A percentile compares a stretch with the other conserved stretches of the same genome.
Evolutionary conservation across 2,329 filamentous ascomycete species (phyloP).

Genomic region (Lecanicillium sp.): DNA sequence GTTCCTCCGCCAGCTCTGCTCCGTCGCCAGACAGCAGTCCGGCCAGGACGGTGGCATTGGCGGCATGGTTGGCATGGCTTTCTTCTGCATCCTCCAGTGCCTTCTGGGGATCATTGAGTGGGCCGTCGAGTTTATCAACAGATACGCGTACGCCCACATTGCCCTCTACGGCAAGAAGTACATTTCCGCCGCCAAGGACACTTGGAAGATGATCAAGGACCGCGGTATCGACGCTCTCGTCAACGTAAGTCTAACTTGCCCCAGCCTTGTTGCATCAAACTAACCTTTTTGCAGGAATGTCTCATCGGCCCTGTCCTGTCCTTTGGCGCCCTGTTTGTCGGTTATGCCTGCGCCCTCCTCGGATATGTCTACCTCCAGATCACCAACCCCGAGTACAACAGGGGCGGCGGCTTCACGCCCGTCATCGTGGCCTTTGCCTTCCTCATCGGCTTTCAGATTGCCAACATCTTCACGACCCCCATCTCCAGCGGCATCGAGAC

Average conservation of each 20-base stretch:
- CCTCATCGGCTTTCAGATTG: slow-evolving; percentile 83
- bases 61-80: slow-evolving; percentile 57
- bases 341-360: slow-evolving; percentile 72
- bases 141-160: slow-evolving; percentile 89
- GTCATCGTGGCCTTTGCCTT: slow-evolving; percentile 82
- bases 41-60: slow-evolving; percentile 65
- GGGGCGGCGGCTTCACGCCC: slow-evolving; percentile 59
- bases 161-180: slow-evolving; percentile 89
- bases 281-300: slow-evolving; percentile 51
- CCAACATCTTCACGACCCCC: slow-evolving; percentile 83
- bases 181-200: slow-evolving; percentile 79
- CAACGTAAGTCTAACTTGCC: slow-evolving; percentile 42
- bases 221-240: slow-evolving; percentile 85
- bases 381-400: slow-evolving; percentile 75
- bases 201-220: slow-evolving; percentile 86
- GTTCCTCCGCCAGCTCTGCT: slow-evolving; percentile 73
- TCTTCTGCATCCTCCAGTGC: slow-evolving; percentile 73
- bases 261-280: not conserved
- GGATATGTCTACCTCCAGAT: slow-evolving; percentile 83
- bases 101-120: slow-evolving; percentile 74
- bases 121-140: slow-evolving; percentile 83
- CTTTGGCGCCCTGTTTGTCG: slow-evolving; percentile 78
- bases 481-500: slow-evolving; percentile 85
- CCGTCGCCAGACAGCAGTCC: slow-evolving; percentile 60
- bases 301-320: slow-evolving; percentile 68